phyloP scores from a whole-genome alignment of 257 asterid genomes.

The Solanum neorickii region DNA sequence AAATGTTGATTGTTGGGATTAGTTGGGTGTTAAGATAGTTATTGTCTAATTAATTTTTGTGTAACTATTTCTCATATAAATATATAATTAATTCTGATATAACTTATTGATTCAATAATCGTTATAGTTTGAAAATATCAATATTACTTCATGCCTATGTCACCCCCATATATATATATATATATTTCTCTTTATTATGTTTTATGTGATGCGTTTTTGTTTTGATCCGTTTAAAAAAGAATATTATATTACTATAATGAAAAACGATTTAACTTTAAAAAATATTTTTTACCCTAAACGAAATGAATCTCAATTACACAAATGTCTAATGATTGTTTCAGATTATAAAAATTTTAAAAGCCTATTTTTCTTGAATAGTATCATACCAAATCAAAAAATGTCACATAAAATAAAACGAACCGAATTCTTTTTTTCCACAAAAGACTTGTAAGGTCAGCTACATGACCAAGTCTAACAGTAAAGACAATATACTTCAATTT shows the following conservation, averaged over 20 bases:
- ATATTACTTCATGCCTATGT: not conserved
- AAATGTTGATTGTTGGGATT: not conserved
- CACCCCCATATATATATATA: not conserved
- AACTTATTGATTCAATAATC: not conserved
- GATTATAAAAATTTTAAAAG: rapidly evolving
- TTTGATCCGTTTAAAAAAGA: too few species aligned
- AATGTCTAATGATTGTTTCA: too few species aligned
- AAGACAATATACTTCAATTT: not conserved
- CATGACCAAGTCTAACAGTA: not conserved
- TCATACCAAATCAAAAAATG: rapidly evolving
- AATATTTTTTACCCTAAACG: too few species aligned
- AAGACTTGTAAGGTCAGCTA: not conserved
- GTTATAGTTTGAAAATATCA: not conserved
- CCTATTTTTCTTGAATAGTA: too few species aligned
- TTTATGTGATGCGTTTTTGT: not conserved
- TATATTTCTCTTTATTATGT: too few species aligned
- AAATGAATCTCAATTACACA: not conserved
- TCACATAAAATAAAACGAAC: rapidly evolving
- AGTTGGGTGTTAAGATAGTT: not conserved
- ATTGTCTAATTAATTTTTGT: not conserved
- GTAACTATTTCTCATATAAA: not conserved
- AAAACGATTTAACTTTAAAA: too few species aligned
- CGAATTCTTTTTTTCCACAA: rapidly evolving
- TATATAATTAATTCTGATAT: not conserved
- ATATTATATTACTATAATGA: not conserved